These are phyloP conservation scores for Populus davidiana DNA, from an alignment of 345 rosid genomes.

Conservation along the genomic window DNA sequence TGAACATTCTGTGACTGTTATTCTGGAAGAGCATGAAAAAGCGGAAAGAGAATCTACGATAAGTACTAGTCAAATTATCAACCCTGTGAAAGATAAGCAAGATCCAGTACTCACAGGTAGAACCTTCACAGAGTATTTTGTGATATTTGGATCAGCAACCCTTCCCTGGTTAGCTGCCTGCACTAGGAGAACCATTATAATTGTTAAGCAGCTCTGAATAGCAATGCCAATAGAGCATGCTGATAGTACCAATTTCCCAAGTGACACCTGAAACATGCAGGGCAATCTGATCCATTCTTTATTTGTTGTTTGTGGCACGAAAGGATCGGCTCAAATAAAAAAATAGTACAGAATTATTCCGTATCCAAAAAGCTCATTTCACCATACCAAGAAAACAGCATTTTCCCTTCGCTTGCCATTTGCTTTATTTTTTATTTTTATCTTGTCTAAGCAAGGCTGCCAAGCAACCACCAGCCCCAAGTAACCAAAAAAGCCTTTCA, in stretches of 20 bases:
- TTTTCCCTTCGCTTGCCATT: background rate
- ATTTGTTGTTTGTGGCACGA: background rate
- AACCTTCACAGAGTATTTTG: conserved; percentile 77
- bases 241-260: background rate
- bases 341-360: background rate
- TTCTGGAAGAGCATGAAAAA: background rate
- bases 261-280: background rate
- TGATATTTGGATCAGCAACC: conserved; percentile 59
- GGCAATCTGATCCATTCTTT: background rate
- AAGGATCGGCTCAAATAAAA: background rate
- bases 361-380: background rate
- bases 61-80: background rate
- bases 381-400: background rate
- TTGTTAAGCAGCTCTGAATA: background rate
- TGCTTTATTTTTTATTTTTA: background rate
- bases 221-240: background rate
- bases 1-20: background rate
- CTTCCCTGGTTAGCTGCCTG: conserved; percentile 69
- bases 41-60: background rate
- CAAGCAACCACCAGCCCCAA: background rate
- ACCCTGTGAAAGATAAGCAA: background rate
- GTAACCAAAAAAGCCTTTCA: background rate
- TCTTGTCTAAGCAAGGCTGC: background rate
- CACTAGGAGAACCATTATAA: conserved; percentile 11
- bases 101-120: conserved; percentile 59